Evolutionary conservation across 768 basidiomycete genomes (phyloP).

Genomic region (Boletus eberwhitei): DNA sequence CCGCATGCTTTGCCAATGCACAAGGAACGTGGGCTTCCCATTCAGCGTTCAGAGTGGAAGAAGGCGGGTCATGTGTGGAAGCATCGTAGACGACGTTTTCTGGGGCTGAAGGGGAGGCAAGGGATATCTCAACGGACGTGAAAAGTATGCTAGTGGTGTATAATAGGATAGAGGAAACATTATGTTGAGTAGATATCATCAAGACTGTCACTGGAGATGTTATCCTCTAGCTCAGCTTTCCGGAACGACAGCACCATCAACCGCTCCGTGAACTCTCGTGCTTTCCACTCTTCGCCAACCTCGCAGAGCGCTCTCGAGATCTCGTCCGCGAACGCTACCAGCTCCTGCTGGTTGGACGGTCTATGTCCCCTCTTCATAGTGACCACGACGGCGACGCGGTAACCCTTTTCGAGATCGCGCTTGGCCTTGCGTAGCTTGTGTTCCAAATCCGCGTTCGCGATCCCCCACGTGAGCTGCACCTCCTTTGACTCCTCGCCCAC

Average conservation of each 20-base stretch:
- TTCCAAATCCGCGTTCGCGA: constrained; percentile 53
- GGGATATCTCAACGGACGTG: constrained; percentile 12
- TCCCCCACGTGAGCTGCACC: constrained; percentile 69
- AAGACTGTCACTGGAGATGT: not conserved
- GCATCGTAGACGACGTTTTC: constrained; percentile 11
- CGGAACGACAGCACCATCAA: constrained; percentile 45
- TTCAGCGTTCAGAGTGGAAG: constrained; percentile 28
- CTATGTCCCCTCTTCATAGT: constrained; percentile 45
- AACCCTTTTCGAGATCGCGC: constrained; percentile 57
- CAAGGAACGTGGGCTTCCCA: constrained; percentile 36
- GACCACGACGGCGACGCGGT: constrained; percentile 54
- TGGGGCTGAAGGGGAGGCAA: not conserved
- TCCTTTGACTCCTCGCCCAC: constrained; percentile 49
- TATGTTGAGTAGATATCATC: constrained; percentile 8
- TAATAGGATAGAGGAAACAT: constrained; percentile 17
- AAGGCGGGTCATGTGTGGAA: constrained; percentile 18
- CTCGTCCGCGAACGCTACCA: constrained; percentile 44
- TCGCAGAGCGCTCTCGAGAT: constrained; percentile 44
- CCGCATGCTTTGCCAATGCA: constrained; percentile 23
- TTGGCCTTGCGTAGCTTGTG: constrained; percentile 63
- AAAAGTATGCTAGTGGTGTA: constrained; percentile 29
- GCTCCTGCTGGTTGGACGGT: constrained; percentile 36
- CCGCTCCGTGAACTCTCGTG: constrained; percentile 36
- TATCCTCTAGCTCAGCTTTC: constrained; percentile 17
- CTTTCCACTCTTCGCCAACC: constrained; percentile 52